Evolutionary conservation across 495 filamentous ascomycete species (phyloP).

Genomic region (Tuber calosporum): DNA sequence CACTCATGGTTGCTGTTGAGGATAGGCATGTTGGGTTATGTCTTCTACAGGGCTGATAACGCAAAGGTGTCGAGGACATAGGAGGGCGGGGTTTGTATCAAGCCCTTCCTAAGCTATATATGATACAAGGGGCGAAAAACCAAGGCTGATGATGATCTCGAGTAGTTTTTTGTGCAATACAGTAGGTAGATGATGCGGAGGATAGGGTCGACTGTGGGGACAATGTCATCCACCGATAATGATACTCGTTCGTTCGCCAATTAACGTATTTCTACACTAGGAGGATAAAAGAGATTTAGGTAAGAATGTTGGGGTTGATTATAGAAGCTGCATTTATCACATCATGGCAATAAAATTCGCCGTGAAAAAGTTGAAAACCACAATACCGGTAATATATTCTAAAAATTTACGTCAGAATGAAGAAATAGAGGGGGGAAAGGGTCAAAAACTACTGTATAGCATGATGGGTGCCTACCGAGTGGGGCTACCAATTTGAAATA

Average conservation of each 20-base stretch:
- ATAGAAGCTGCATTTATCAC: not conserved
- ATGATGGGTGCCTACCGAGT: not conserved
- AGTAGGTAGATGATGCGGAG: not conserved
- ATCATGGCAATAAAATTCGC: not conserved
- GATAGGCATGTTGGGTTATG: not conserved
- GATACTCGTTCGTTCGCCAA: not conserved
- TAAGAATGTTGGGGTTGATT: not conserved
- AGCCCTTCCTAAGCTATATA: not conserved
- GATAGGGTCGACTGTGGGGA: not conserved
- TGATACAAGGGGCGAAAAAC: not conserved
- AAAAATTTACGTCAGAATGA: no score
- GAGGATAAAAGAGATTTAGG: not conserved
- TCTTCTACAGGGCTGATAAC: not conserved
- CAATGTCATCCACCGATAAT: not conserved
- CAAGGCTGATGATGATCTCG: not conserved
- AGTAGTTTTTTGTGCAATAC: not conserved
- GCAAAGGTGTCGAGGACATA: not conserved
- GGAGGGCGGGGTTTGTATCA: not conserved
- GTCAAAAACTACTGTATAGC: not conserved
- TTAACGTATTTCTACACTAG: not conserved
- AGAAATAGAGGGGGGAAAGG: no score
- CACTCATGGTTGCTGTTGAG: not conserved
- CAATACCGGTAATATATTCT: not conserved
- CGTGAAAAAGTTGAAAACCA: not conserved
- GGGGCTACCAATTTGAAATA: not conserved